Evolutionary conservation across 768 basidiomycete genomes (phyloP).

Genomic region (Chiua virens): DNA sequence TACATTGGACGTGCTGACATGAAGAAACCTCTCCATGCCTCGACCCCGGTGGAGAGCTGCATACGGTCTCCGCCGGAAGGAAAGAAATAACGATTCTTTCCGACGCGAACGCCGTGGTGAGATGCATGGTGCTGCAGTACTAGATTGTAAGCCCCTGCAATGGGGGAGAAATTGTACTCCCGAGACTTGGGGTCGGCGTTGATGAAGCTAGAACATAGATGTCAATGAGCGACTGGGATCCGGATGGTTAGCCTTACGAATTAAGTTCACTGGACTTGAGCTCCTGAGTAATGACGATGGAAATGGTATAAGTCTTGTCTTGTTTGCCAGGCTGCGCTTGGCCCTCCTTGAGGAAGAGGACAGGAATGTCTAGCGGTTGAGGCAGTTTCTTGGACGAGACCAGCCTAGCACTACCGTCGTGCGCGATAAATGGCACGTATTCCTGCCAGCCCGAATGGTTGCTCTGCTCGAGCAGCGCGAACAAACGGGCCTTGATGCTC

Average conservation of each 20-base stretch:
- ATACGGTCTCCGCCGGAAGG: slow-evolving; percentile 25
- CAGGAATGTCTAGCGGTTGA: slow-evolving; percentile 31
- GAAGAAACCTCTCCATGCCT: slow-evolving; percentile 51
- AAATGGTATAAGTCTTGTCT: slow-evolving; percentile 39
- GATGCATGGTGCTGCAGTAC: slow-evolving; percentile 45
- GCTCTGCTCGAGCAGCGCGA: slow-evolving; percentile 42
- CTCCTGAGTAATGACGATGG: slow-evolving; percentile 32
- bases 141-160: slow-evolving; percentile 48
- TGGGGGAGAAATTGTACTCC: slow-evolving; percentile 41
- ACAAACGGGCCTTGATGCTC: slow-evolving; percentile 41
- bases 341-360: slow-evolving; percentile 44
- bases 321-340: slow-evolving; percentile 30
- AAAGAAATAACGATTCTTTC: slow-evolving; percentile 54
- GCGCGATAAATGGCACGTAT: slow-evolving; percentile 34
- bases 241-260: slow-evolving; percentile 28
- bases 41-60: slow-evolving; percentile 38
- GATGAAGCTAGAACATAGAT: slow-evolving; percentile 35
- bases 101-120: slow-evolving; percentile 45
- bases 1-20: slow-evolving; percentile 49
- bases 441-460: slow-evolving; percentile 36
- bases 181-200: slow-evolving; percentile 37
- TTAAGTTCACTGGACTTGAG: slow-evolving; percentile 31
- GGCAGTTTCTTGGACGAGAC: slow-evolving; percentile 41
- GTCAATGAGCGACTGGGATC: not conserved
- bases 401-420: slow-evolving; percentile 45